Base-by-base conservation (phyloP, 169 alveolate genomes). In the Eimeria acervulina region DNA sequence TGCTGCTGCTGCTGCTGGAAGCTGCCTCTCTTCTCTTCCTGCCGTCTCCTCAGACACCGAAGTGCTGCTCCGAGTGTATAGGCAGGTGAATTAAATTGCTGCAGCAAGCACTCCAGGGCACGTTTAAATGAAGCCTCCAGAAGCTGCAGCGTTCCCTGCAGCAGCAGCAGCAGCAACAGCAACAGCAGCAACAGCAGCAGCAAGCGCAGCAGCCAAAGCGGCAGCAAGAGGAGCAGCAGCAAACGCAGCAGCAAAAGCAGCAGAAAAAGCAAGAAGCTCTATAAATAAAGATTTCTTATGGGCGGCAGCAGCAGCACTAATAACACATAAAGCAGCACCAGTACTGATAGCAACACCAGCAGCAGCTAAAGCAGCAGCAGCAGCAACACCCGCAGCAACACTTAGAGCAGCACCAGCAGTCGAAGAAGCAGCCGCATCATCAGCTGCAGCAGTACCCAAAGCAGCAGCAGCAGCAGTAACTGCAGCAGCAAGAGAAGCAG, bases 11-110 rank as follows among this genome's bases (percentile, higher is more conserved):
- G 55, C 55, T 7, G 55, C 55, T 12, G 12, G 5, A 12, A 47
- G 12, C 12, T 12, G 19, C 12, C 12, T 47, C 12, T 47, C 12
- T 7, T 47, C 12, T n/a, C 84, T 19, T 19, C 47, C 84, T 28
- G 84, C 33, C 89, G 59, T n/a, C 89, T 26, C 36, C 89, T 51
- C 28, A 78, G 59, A 78, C 89, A 78, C 52, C 89, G 89, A n/a
- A 78, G 63, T 63, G 44, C 66, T 5, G 89, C 63, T 12, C 28
- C 59, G 36, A 78, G 52, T 26, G 89, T 26, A 44, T 28, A 78
- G 28, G 19, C 63, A 23, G 63, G 28, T 17, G 89, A 36, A 36
- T 15, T 15, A 78, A 78, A 78, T n/a, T 26, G 52, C 38, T 19
- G 52, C 36, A n/a, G 38, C 12, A 78, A 17, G 23, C 19, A 6